phyloP scores from a whole-genome alignment of 257 asterid species.

The Solanum gracilifrons region DNA sequence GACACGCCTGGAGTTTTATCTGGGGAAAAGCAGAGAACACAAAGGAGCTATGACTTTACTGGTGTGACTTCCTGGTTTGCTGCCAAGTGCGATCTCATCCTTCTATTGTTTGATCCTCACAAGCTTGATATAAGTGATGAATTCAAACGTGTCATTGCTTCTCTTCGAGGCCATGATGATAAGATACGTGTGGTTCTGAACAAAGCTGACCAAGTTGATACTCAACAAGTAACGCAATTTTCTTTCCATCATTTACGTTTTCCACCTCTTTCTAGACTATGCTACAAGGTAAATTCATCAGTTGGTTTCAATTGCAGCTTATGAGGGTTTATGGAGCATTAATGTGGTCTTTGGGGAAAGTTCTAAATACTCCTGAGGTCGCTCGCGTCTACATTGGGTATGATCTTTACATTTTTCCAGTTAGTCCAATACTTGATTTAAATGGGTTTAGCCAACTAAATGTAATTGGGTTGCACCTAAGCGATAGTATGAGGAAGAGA shows the following conservation, averaged over 20 bases:
- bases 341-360: conserved; percentile 99
- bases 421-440: background rate
- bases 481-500: background rate
- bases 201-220: conserved; percentile 96
- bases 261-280: background rate
- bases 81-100: conserved; percentile 79
- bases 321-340: conserved; percentile 98
- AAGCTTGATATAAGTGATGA: conserved; percentile 96
- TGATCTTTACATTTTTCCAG: conserved; percentile 2
- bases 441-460: background rate
- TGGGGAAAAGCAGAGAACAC: conserved; percentile 94
- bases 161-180: conserved; percentile 93
- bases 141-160: conserved; percentile 82
- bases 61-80: conserved; percentile 99
- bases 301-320: conserved; percentile 39
- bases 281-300: background rate
- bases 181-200: conserved; percentile 93
- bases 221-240: conserved; percentile 55
- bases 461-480: background rate
- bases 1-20: conserved; percentile 96
- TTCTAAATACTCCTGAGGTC: conserved; percentile 90
- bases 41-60: conserved; percentile 92
- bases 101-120: conserved; percentile 92
- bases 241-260: background rate
- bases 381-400: conserved; percentile 93